Base-by-base conservation (phyloP, 148 eudicot species). In the Nepenthes mirabilis region DNA sequence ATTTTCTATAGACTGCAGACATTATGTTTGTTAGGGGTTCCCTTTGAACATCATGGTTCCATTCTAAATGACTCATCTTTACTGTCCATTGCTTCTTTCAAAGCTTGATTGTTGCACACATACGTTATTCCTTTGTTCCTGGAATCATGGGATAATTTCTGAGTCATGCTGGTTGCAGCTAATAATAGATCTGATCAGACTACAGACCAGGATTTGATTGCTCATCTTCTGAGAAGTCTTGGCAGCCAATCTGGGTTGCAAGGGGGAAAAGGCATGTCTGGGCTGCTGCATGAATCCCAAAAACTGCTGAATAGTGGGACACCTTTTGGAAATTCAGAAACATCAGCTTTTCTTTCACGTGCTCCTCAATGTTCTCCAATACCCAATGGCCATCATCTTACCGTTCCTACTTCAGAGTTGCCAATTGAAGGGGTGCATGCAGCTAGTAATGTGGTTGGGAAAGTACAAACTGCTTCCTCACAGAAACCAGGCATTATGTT, bases 171-270 rank as follows among this genome's bases (percentile, higher is more conserved):
- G 10, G 37, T 57, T 79, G 78, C 87, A 90, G 97, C 76, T 64
- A 78, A 72, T 40, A 65, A 72, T 65, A 77, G 56, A 45, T 71
- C 85, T 45, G 81, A 77, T 59, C 87, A 79, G 54, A 55, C 75
- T 10, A 71, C 75, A 43, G 83, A 80, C 71, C 83, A 76, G 61
- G 83, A 82, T 69, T 68, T 84, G 49, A 68, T 81, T 36, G 70
- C 83, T 52, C 87, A 84, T 70, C 79, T 90, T 37, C 62, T 87
- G 71, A 80, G 72, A 64, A 84, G 73, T 74, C 79, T 90, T 77
- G 85, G 82, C 37, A 77, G 55, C 71, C 73, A 77, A 55, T 63
- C 88, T 62, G 89, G 79, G 43, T 5, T n/a, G 12, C 52, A 10
- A 5, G 52, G n/a, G 11, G 14, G n/a, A 10, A 49, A 49, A 49